Conservation (phyloP, 495 filamentous ascomycete genomes). For the Podospora pseudocomata region DNA sequence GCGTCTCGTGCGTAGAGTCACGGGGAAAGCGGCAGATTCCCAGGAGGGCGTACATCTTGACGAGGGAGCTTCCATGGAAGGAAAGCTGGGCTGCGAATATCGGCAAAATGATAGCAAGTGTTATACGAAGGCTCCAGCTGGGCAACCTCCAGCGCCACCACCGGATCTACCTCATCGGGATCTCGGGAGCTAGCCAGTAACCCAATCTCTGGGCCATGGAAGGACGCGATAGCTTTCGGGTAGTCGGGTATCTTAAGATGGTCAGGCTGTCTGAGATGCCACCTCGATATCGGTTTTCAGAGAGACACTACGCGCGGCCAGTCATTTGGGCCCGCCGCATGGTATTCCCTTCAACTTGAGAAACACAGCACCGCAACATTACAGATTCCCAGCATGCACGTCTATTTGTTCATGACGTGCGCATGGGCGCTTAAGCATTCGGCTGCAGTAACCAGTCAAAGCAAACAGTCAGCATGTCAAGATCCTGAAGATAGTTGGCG, state of each 20-base stretch:
- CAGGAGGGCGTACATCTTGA: background rate
- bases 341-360: background rate
- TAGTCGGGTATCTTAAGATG: slow-evolving; percentile 7
- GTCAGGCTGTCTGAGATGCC: background rate
- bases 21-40: background rate
- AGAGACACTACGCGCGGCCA: background rate
- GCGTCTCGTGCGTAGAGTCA: background rate
- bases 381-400: background rate
- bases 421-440: slow-evolving; percentile 19
- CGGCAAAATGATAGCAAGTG: too few species aligned
- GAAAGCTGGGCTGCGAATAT: background rate
- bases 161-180: background rate
- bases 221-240: slow-evolving; percentile 1
- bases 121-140: background rate
- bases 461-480: background rate
- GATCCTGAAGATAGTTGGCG: background rate
- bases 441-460: background rate
- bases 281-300: background rate
- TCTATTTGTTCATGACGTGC: slow-evolving; percentile 20
- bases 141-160: background rate
- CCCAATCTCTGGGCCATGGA: background rate
- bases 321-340: too few species aligned
- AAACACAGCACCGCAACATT: too few species aligned
- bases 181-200: background rate
- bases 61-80: background rate